Base-by-base conservation (phyloP, 1,284 basidiomycete genomes). In the Agaricales sp. region DNA sequence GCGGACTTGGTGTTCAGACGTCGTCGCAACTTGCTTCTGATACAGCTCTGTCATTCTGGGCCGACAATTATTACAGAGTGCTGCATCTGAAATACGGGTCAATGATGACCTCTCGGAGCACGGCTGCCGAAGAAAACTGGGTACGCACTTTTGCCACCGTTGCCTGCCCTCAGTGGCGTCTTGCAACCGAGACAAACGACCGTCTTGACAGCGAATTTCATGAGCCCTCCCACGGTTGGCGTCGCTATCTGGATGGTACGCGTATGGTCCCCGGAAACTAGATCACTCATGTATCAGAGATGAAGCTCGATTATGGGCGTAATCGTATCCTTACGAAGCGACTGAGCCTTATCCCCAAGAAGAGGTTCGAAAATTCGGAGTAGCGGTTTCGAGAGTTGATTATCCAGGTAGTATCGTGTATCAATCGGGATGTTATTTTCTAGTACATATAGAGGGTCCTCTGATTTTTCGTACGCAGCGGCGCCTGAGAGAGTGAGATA, bases 291-390 rank as follows among this genome's bases (percentile, higher is more conserved):
- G n/a, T n/a, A n/a, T n/a, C n/a, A n/a, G n/a, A n/a, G n/a, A n/a
- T n/a, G n/a, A n/a, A n/a, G n/a, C n/a, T n/a, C n/a, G n/a, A n/a
- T n/a, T n/a, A n/a, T n/a, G n/a, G n/a, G n/a, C n/a, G n/a, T n/a
- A n/a, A n/a, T n/a, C n/a, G n/a, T n/a, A n/a, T 39, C 71, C 88
- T 59, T 58, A 95, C 93, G 66, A 11, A 97, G 64, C 13, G 87
- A 88, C 16, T 74, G 72, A 1, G 93, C 90, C 58, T 88, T 92
- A 43, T 93, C 92, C 1, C 93, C 93, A 6, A 96, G 67, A 58
- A 98, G 91, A n/a, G 93, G 93, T 63, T 98, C 94, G 62, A 98
- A 97, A 56, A 98, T 97, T 54, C 93, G 78, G 82, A 97, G 80
- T 2, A 98, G 71, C 3, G 93, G 93, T 63, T 97, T 97, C 0